Evolutionary conservation across 1,139 yeast genomes (phyloP), one percentile per base, ranked within the genome.

Genomic region (Candida freyschussii): DNA sequence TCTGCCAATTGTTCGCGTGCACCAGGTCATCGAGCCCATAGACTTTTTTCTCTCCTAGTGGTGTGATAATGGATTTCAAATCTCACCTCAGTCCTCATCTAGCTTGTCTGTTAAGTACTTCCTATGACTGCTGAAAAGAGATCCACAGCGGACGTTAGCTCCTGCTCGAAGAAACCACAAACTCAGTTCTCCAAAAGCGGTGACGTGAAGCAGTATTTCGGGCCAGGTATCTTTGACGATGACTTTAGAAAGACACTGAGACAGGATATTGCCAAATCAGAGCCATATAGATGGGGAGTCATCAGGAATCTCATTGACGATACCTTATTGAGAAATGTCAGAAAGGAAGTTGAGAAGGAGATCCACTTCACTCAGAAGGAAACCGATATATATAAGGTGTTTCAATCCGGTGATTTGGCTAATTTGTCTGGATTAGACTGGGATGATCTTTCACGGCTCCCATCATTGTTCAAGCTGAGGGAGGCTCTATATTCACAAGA

Each of bases 331-430:
- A 66, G 93, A 44, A 69, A 72, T 24, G 98, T 93, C 3, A 71
- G 97, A 31, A 72, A 73, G 37, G 98, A 93, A 56, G 89, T 93
- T 24, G 70, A 85, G 47, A 65, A 69, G 6, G 83, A 87, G 52
- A 79, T 93, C 39, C 93, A 84, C 29, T 93, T 93, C 63, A 87
- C 97, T 13, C 77, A 79, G 52, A 93, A 91, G 59, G 98, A 93
- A 58, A 93, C 99, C 0, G 98, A 93, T 53, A 93, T 93, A 41
- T 93, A 93, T 60, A 89, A 86, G 56, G 95, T 93, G 20, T 80
- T 70, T 56, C 99, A 93, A 59, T 81, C 93, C 30, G 99, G 98
- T 17, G 98, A 93, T 57, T 68, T 93, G 49, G 96, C 96, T 25
- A 93, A 93, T 55, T 62, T 93, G 30, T 82, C 94, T 0, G 96